Percentiles rank a stretch among this genome's conserved stretches.
Conservation (phyloP, 78 protist species). For the Pelomyxa schiedti region DNA sequence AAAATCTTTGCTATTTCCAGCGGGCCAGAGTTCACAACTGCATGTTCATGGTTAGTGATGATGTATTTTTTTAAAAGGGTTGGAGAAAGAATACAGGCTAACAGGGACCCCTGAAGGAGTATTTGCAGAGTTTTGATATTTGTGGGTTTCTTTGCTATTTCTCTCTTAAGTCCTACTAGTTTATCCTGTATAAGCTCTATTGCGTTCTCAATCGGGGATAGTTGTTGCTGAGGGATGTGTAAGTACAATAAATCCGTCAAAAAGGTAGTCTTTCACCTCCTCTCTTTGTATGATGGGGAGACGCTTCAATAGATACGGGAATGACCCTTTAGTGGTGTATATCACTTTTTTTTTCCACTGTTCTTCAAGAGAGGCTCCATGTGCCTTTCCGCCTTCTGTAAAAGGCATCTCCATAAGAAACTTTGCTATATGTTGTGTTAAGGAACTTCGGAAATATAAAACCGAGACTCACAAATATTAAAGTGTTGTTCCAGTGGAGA, state of each 20-base stretch:
- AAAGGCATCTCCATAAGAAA: not conserved
- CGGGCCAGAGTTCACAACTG: conserved; percentile 7
- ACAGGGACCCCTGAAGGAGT: conserved; percentile 4
- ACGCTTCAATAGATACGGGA: not conserved
- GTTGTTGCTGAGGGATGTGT: too few species aligned
- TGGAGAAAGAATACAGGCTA: too few species aligned
- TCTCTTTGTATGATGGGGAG: not conserved
- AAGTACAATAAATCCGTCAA: too few species aligned
- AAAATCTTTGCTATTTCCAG: not conserved
- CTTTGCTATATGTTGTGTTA: not conserved
- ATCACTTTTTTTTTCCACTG: not conserved
- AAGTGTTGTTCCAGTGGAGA: too few species aligned
- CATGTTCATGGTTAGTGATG: too few species aligned
- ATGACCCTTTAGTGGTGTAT: not conserved
- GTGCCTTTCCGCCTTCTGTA: not conserved
- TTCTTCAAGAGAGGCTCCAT: not conserved
- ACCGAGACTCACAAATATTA: too few species aligned
- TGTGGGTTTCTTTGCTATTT: not conserved
- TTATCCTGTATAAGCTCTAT: not conserved
- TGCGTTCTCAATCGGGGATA: not conserved
- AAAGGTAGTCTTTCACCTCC: too few species aligned
- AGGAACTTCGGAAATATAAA: too few species aligned
- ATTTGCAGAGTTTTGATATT: conserved; percentile 2
- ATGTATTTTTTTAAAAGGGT: too few species aligned
- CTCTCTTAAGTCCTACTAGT: not conserved